These are phyloP conservation scores for Ceratocystis huliohia DNA, from an alignment of 2,329 filamentous ascomycete species.

Conservation along the genomic window DNA sequence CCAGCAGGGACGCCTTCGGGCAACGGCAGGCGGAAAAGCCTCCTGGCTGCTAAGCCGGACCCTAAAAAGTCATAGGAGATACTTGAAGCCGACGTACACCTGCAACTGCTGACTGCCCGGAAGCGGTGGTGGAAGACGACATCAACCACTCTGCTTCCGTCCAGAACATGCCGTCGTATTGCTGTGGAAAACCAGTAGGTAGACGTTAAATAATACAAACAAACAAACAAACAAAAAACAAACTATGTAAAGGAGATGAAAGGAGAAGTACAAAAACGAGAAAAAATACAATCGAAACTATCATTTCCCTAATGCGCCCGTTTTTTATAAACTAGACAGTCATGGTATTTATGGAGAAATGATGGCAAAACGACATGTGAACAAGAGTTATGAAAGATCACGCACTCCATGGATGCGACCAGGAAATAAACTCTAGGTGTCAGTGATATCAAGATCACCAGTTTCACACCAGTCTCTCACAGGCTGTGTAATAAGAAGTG, in stretches of 20 bases:
- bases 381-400: background rate
- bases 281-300: background rate
- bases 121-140: too few relatives aligned
- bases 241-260: background rate
- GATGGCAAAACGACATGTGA: conserved; percentile 1
- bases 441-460: conserved; percentile 25
- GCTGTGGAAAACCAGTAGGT: too few relatives aligned
- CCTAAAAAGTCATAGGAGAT: too few relatives aligned
- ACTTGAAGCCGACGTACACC: too few relatives aligned
- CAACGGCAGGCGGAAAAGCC: too few relatives aligned
- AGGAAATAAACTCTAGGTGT: conserved; percentile 10
- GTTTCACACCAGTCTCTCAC: conserved; percentile 56
- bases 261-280: background rate
- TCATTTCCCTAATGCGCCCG: background rate
- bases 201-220: too few relatives aligned
- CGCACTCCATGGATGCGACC: background rate
- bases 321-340: background rate
- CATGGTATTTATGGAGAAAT: background rate
- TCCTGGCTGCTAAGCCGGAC: too few relatives aligned
- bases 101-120: too few relatives aligned
- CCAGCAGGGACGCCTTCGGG: too few relatives aligned
- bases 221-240: too few relatives aligned
- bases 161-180: too few relatives aligned
- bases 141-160: too few relatives aligned
- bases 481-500: conserved; percentile 32